Evolutionary conservation across 2,329 filamentous ascomycete genomes (phyloP), one percentile per base, ranked within the genome.

Genomic region (Pseudogymnoascus verrucosus): DNA sequence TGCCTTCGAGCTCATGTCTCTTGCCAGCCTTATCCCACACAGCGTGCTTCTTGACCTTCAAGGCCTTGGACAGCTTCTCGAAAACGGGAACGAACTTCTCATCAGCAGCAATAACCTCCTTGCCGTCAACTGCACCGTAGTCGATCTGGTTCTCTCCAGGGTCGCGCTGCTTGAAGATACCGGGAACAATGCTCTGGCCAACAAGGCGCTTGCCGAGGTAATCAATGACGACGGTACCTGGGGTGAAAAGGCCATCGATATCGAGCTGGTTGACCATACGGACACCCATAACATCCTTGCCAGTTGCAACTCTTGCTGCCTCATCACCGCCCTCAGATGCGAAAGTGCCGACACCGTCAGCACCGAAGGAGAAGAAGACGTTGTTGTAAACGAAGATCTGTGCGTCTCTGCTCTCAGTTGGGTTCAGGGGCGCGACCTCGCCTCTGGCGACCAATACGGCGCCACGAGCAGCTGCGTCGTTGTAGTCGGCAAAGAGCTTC

Each of bases 301-400:
- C 93, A 4, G 96, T 96, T 26, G 96, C 95, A 64, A 98, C 91
- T 65, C 93, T 87, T 12, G 95, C 95, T 68, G 95, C 95, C 78
- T 99, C 95, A 69, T 99, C 93, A 19, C 95, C 95, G 68, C 95
- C 95, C 78, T 99, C 95, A 2, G 89, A 93, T 10, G 92, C 93
- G 76, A 99, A 99, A 14, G 95, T 99, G 47, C 95, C 93, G 54
- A 98, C 95, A 62, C 95, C 96, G 75, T 99, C 95, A 51, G 95
- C 93, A 67, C 95, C 95, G 70, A 97, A 98, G 0, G 95, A 98
- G 80, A 96, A 99, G 80, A 99, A 99, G 69, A 99, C 92, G 77
- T 99, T 99, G 82, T 98, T 98, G 81, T 98, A 97, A 23, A 99
- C 93, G 72, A 96, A 99, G 68, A 99, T 99, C 75, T 99, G 95